Evolutionary conservation across 2,329 filamentous ascomycete genomes (phyloP).

Genomic region (Huntiella savannae): DNA sequence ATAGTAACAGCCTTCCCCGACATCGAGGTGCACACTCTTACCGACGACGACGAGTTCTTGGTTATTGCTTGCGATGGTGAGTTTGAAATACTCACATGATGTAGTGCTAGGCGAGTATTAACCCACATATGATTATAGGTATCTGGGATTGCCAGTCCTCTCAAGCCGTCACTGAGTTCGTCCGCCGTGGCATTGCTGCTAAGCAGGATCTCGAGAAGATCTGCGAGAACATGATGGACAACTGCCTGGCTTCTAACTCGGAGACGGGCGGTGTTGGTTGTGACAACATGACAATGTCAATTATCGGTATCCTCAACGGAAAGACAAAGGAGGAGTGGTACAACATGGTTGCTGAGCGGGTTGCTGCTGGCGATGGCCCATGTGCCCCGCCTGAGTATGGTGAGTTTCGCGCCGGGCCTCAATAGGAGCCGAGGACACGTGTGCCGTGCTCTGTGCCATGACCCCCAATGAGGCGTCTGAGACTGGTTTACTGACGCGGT

Average conservation of each 20-base stretch:
- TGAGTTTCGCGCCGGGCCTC: slow-evolving; percentile 37
- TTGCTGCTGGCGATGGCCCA: slow-evolving; percentile 90
- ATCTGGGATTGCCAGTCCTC: slow-evolving; percentile 99
- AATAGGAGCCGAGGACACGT: background rate
- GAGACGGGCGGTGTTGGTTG: slow-evolving; percentile 95
- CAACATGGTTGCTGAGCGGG: slow-evolving; percentile 79
- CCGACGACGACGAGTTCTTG: slow-evolving; percentile 86
- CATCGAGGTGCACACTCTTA: slow-evolving; percentile 76
- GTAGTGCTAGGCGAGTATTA: background rate
- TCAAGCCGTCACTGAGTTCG: slow-evolving; percentile 92
- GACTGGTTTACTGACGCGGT: slow-evolving; percentile 10
- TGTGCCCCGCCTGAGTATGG: slow-evolving; percentile 98
- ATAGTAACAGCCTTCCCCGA: slow-evolving; percentile 96
- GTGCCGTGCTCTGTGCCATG: slow-evolving; percentile 14
- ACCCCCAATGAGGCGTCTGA: background rate
- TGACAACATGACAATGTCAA: slow-evolving; percentile 98
- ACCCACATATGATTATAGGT: slow-evolving; percentile 33
- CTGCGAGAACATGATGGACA: slow-evolving; percentile 99
- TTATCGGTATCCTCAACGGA: slow-evolving; percentile 76
- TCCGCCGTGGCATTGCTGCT: slow-evolving; percentile 83
- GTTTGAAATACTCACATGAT: slow-evolving; percentile 16
- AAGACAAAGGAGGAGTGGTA: slow-evolving; percentile 98
- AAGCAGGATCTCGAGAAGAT: slow-evolving; percentile 91
- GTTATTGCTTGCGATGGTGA: slow-evolving; percentile 83
- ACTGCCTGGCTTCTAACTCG: slow-evolving; percentile 92